Base-by-base conservation (phyloP, 371 early-diverging fungal species). In the Mucor piriformis region DNA sequence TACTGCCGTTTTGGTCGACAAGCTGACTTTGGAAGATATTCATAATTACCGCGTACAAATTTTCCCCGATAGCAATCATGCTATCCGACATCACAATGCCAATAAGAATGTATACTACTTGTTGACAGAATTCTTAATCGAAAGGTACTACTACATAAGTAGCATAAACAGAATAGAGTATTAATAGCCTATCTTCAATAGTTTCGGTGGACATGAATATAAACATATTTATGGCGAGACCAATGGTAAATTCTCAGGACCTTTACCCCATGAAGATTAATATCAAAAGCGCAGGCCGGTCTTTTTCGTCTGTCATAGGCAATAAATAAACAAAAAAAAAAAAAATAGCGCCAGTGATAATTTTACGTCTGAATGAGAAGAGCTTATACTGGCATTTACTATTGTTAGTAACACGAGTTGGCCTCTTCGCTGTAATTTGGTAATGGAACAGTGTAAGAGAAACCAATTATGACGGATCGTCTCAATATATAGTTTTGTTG, bases 41-140 rank as follows among this genome's bases (percentile, higher is more conserved):
- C 85, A 86, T 46, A 82, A 84, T 15, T 94, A 90, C 70, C 89
- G 86, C 23, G 82, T 92, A 21, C 93, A 92, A 37, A 82, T 87
- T 53, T 95, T 86, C 72, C 83, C 96, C 1, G 97, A 97, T 61
- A 91, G 88, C 23, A 92, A 96, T 66, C 98, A 97, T 72, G 68
- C 83, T 18, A 96, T 97, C 63, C 66, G 72, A 38, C 73, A 76
- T 34, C 83, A 88, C 60, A 85, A 83, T 54, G 90, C 91, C 18
- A 82, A 85, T 47, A 73, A 73, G 18, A 85, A 88, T 51, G 79
- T 90, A 16, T 86, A 76, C 25, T 65, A 68, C 52, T 53, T 73
- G 21, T 49, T 76, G 47, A 76, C 77, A 7, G 67, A 70, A 6
- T 73, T 50, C 27, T 53, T 76, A 6, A 50, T 63, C 16, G 69